Base-by-base conservation (phyloP, 2,329 filamentous ascomycete species). In the Botrytis fabae region DNA sequence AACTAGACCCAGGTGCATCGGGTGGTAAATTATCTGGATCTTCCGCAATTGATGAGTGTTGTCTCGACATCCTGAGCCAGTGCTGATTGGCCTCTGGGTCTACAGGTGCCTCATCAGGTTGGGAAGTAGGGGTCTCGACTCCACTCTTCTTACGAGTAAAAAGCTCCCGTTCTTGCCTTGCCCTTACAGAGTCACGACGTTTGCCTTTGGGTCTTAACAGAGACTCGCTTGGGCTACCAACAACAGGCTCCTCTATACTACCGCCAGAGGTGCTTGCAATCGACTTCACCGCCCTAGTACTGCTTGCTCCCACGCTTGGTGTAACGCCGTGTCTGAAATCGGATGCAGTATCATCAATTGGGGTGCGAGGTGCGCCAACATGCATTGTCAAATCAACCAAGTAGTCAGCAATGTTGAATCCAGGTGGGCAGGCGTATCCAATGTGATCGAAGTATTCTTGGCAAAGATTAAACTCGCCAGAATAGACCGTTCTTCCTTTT, bases 361-460 rank as follows among this genome's bases (percentile, higher is more conserved):
- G 83, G 1, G 86, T 85, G 54, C 83, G 84, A 22, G 86, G 84
- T 70, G 87, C 86, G 73, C 93, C 89, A 38, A 94, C 95, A 81
- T 99, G 96, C 95, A 99, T 98, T 0, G 96, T 98, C 59, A 99
- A 86, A 81, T 99, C 96, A 44, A 99, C 95, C 8, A 99, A 88
- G 80, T 98, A 99, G 81, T 99, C 96, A 6, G 96, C 96, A 82
- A 99, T 98, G 80, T 99, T 99, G 87, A 98, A 99, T 2, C 97
- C 97, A 38, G 95, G 92, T 18, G 96, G 96, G 80, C 97, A 99
- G 66, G 92, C 86, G 81, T 98, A 99, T 61, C 96, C 97, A 75
- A 97, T 91, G 64, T 90, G 88, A 80, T 98, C 94, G 78, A 99
- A 99, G 81, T 98, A 99, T 32, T 89, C 85, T 81, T 99, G 96